Base-by-base conservation (phyloP, 2,329 filamentous ascomycete genomes). In the Sporothrix sp. region DNA sequence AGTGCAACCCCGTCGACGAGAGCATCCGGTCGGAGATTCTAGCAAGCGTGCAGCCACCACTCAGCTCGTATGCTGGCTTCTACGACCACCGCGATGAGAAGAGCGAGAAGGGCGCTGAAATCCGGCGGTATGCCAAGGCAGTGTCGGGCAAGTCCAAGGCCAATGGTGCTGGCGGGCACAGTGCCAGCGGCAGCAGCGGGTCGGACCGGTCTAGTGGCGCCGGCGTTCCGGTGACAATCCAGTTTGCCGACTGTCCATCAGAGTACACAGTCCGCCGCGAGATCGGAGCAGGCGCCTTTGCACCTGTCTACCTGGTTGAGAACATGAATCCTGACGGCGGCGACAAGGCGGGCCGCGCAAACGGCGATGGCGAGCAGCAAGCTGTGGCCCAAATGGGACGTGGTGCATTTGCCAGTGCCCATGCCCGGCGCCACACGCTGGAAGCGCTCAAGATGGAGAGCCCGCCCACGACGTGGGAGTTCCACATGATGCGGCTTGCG, bases 361-460 rank as follows among this genome's bases (percentile, higher is more conserved):
- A n/a, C 28, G 66, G 71, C 16, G 70, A 76, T 14, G 72, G 76
- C 68, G 42, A 51, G 30, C 10, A 40, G 13, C 21, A 16, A 10
- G 63, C 61, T 48, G 64, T 59, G 48, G 65, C 61, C 33, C 70
- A 67, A 4, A 71, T 85, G 76, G 79, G 82, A 51, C 81, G 79
- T 60, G 76, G 81, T 27, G 67, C 73, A 11, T 79, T 83, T 60
- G 71, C 77, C n/a, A 61, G 73, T 9, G 70, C 69, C 30, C 69
- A 71, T 40, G 59, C 65, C 1, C 68, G 70, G 35, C 80, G 85
- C 37, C 71, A 71, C 38, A 56, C 71, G 1, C 74, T 93, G 4
- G 89, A 96, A 66, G 93, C 93, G 1, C 74, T 98, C 59, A 98
- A 98, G 68, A 90, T 95, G 81, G 93, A 98, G 68, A 79, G 85